phyloP scores from a whole-genome alignment of 768 basidiomycete species.

The Suillus decipiens region DNA sequence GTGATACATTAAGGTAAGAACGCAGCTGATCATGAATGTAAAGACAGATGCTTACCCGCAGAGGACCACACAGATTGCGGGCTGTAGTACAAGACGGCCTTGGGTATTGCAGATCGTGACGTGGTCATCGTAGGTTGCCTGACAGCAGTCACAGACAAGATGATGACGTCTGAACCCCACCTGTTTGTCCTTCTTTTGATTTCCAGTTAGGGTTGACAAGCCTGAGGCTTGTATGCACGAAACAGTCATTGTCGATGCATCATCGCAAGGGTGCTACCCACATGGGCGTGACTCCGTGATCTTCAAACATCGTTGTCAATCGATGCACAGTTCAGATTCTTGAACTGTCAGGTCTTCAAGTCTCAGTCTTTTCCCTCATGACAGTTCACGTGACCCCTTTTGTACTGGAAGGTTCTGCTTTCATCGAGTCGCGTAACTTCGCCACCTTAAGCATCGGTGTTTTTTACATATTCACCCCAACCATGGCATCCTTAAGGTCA shows the following conservation, averaged over 20 bases:
- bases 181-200: slow-evolving; percentile 12
- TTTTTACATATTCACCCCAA: slow-evolving; percentile 3
- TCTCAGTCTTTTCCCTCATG: not conserved
- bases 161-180: slow-evolving; percentile 5
- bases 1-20: slow-evolving; percentile 6
- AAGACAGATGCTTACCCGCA: slow-evolving; percentile 46
- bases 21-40: not conserved
- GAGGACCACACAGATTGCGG: slow-evolving; percentile 64
- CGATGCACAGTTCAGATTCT: not conserved
- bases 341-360: not conserved
- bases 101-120: slow-evolving; percentile 47
- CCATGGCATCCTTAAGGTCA: slow-evolving; percentile 33
- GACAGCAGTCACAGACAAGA: not conserved
- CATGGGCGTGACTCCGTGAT: not conserved
- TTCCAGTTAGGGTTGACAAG: slow-evolving; percentile 6
- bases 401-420: slow-evolving; percentile 29
- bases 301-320: not conserved
- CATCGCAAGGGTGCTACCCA: not conserved
- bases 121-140: slow-evolving; percentile 18
- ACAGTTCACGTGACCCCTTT: slow-evolving; percentile 25
- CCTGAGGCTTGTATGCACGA: not conserved
- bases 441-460: not conserved
- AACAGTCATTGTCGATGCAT: not conserved
- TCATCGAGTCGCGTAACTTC: slow-evolving; percentile 3
- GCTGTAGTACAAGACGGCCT: slow-evolving; percentile 80